Evolutionary conservation across 495 filamentous ascomycete genomes (phyloP).

Genomic region (Cryomyces antarcticus): DNA sequence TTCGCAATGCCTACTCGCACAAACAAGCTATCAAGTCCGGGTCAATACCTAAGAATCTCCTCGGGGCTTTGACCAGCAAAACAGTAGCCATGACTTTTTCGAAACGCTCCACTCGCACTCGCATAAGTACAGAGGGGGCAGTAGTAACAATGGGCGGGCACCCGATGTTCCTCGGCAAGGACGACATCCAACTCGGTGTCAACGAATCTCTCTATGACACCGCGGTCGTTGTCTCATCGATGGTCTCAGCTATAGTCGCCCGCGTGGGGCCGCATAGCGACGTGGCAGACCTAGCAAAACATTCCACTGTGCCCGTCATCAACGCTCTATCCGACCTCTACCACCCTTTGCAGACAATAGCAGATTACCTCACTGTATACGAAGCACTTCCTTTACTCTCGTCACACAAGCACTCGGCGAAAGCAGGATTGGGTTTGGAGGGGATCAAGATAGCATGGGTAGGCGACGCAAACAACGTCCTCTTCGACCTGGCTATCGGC

Average conservation of each 20-base stretch:
- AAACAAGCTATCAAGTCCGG: conserved; percentile 64
- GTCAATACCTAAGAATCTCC: conserved; percentile 33
- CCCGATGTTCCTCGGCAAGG: conserved; percentile 86
- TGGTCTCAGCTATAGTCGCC: conserved; percentile 79
- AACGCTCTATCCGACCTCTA: conserved; percentile 78
- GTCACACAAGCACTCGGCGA: conserved; percentile 11
- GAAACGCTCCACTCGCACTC: conserved; percentile 82
- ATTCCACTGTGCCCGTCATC: conserved; percentile 77
- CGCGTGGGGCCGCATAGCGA: conserved; percentile 72
- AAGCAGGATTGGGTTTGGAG: conserved; percentile 43
- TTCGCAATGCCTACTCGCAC: conserved; percentile 57
- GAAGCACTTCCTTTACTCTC: conserved; percentile 42
- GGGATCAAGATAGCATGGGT: conserved; percentile 86
- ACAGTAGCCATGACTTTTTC: conserved; percentile 91
- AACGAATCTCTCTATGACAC: conserved; percentile 89
- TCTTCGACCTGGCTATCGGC: conserved; percentile 76
- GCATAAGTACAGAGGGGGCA: conserved; percentile 80
- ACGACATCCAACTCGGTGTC: conserved; percentile 90
- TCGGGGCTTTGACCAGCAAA: conserved; percentile 41
- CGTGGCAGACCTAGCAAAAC: conserved; percentile 53
- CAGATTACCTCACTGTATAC: conserved; percentile 79
- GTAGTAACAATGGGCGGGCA: conserved; percentile 68
- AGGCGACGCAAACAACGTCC: conserved; percentile 90
- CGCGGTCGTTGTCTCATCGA: conserved; percentile 70
- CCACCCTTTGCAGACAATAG: conserved; percentile 82